phyloP scores from a whole-genome alignment of 2,329 filamentous ascomycete genomes.

The Fusarium vanettenii region DNA sequence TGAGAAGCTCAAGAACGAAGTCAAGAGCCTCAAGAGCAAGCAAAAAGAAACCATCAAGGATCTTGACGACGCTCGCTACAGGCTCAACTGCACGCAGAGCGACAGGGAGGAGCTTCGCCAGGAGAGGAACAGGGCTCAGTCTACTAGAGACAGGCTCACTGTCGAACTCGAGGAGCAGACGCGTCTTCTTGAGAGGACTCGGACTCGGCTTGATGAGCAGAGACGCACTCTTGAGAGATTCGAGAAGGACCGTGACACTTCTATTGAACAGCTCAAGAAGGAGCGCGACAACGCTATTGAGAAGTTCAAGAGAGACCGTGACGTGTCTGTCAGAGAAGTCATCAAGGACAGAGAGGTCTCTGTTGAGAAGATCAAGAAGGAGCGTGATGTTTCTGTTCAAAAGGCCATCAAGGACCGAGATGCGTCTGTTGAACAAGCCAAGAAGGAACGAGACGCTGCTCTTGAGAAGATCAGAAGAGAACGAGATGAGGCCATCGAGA shows the following conservation, averaged over 20 bases:
- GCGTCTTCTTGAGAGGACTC: constrained; percentile 25
- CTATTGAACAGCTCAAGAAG: constrained; percentile 32
- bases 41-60: constrained; percentile 39
- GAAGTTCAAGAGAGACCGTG: constrained; percentile 33
- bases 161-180: constrained; percentile 34
- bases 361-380: constrained; percentile 8
- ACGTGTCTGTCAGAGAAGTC: neutral
- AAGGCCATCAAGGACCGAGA: constrained; percentile 9
- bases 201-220: constrained; percentile 34
- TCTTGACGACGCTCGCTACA: constrained; percentile 38
- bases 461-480: neutral
- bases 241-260: constrained; percentile 32
- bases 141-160: constrained; percentile 35
- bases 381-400: neutral
- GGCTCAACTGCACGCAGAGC: constrained; percentile 37
- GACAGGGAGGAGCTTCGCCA: constrained; percentile 43
- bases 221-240: constrained; percentile 33
- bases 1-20: constrained; percentile 37
- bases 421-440: neutral
- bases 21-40: constrained; percentile 35
- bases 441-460: neutral
- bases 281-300: constrained; percentile 32
- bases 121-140: constrained; percentile 40
- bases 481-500: constrained; percentile 13
- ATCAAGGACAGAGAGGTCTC: neutral